These are phyloP conservation scores for Brassica napus DNA, from an alignment of 345 rosid genomes.

Conservation along the genomic window DNA sequence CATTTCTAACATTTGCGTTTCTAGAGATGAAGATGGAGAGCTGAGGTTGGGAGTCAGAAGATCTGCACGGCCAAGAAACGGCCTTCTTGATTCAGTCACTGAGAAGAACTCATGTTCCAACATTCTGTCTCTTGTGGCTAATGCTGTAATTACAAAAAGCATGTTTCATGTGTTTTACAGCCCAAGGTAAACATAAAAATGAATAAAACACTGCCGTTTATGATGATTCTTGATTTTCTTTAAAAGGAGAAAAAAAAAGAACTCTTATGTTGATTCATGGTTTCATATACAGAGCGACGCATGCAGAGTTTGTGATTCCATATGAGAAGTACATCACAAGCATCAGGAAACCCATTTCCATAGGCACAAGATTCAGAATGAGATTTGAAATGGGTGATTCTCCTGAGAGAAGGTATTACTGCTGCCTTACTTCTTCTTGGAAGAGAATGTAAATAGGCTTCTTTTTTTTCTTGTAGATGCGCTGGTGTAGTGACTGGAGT, in stretches of 20 bases:
- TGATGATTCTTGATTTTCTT: not conserved
- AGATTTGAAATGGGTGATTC: slow-evolving; percentile 79
- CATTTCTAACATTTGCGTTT: slow-evolving; percentile 9
- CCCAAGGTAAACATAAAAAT: slow-evolving; percentile 62
- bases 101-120: slow-evolving; percentile 51
- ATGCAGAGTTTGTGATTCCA: slow-evolving; percentile 80
- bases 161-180: slow-evolving; percentile 74
- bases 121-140: slow-evolving; percentile 63
- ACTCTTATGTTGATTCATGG: not conserved
- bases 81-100: slow-evolving; percentile 66
- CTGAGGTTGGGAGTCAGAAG: slow-evolving; percentile 85
- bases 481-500: slow-evolving; percentile 73
- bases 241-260: not conserved
- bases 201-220: not conserved
- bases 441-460: not conserved
- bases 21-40: slow-evolving; percentile 77
- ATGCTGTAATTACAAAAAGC: slow-evolving; percentile 65
- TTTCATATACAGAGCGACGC: slow-evolving; percentile 63
- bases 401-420: slow-evolving; percentile 72
- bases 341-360: slow-evolving; percentile 53
- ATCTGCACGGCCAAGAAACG: slow-evolving; percentile 69
- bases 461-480: slow-evolving; percentile 48
- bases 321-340: slow-evolving; percentile 70
- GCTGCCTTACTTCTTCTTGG: not conserved
- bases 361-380: slow-evolving; percentile 81